Percentiles rank a stretch among this genome's conserved stretches.
These are phyloP conservation scores for Claviceps monticola DNA, from an alignment of 2,329 filamentous ascomycete genomes.

Conservation along the genomic window DNA sequence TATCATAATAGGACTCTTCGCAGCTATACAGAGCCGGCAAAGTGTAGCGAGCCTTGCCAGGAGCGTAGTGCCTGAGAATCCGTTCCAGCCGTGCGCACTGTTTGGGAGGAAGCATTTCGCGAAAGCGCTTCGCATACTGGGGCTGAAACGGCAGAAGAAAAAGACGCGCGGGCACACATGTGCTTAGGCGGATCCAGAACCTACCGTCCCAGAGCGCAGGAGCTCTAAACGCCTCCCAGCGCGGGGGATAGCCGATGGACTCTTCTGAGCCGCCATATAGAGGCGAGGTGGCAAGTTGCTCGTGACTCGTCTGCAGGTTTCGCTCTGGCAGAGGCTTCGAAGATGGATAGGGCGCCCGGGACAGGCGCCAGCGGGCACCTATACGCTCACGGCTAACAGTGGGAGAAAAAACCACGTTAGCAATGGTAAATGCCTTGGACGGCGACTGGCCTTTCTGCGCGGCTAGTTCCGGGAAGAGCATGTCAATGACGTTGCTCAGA, in stretches of 20 bases:
- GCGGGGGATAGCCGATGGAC: slow-evolving; percentile 4
- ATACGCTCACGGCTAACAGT: slow-evolving; percentile 8
- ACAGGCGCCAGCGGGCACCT: slow-evolving; percentile 28
- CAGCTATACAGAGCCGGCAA: slow-evolving; percentile 40
- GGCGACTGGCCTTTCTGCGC: slow-evolving; percentile 5
- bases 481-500: slow-evolving; percentile 30
- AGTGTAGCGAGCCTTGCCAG: slow-evolving; percentile 40
- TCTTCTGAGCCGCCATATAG: slow-evolving; percentile 1
- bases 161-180: slow-evolving; percentile 27
- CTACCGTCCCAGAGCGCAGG: slow-evolving; percentile 42
- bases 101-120: slow-evolving; percentile 24
- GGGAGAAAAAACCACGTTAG: slow-evolving; percentile 25
- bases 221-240: slow-evolving; percentile 19
- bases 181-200: slow-evolving; percentile 42
- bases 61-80: slow-evolving; percentile 34
- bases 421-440: slow-evolving; percentile 28
- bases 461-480: slow-evolving; percentile 33
- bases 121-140: slow-evolving; percentile 33
- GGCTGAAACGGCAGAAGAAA: slow-evolving; percentile 31
- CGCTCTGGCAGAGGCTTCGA: slow-evolving; percentile 18
- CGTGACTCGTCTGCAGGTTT: slow-evolving; percentile 11
- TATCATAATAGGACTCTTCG: slow-evolving; percentile 11
- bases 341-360: slow-evolving; percentile 31
- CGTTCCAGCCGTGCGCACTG: slow-evolving; percentile 23
- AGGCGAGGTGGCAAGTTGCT: slow-evolving; percentile 6